Evolutionary conservation across 768 basidiomycete species (phyloP).

Genomic region (Lentinula aciculospora): DNA sequence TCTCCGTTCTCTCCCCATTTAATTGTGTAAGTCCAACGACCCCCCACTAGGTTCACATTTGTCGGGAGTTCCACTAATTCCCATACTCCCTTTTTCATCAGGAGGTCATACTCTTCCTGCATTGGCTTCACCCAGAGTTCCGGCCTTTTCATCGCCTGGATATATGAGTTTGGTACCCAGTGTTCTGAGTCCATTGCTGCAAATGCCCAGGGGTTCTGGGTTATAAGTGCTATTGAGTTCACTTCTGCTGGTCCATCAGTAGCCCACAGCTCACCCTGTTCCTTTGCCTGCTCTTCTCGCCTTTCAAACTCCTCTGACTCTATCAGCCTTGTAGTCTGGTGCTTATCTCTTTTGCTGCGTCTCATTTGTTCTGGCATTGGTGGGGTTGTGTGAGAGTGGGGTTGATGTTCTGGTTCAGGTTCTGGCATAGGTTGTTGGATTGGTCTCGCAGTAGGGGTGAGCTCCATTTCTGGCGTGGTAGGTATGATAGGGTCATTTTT

Average conservation of each 20-base stretch:
- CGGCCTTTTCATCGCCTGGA: background rate
- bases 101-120: background rate
- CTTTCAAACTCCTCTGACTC: background rate
- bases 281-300: background rate
- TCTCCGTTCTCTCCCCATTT: background rate
- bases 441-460: too few species aligned
- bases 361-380: too few species aligned
- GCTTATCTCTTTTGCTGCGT: too few species aligned
- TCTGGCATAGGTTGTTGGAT: too few species aligned
- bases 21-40: background rate
- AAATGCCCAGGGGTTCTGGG: background rate
- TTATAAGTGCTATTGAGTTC: background rate
- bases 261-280: background rate
- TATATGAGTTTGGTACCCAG: background rate
- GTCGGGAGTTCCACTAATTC: background rate
- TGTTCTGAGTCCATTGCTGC: background rate
- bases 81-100: background rate
- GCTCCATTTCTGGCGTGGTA: too few species aligned
- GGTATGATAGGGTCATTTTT: too few species aligned
- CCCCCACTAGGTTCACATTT: background rate
- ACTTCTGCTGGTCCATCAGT: background rate
- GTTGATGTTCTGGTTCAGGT: too few species aligned
- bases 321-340: too few species aligned
- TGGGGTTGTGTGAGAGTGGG: too few species aligned
- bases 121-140: background rate